Evolutionary conservation across 2,329 filamentous ascomycete genomes (phyloP).

Genomic region (Trichoderma koningiopsis): DNA sequence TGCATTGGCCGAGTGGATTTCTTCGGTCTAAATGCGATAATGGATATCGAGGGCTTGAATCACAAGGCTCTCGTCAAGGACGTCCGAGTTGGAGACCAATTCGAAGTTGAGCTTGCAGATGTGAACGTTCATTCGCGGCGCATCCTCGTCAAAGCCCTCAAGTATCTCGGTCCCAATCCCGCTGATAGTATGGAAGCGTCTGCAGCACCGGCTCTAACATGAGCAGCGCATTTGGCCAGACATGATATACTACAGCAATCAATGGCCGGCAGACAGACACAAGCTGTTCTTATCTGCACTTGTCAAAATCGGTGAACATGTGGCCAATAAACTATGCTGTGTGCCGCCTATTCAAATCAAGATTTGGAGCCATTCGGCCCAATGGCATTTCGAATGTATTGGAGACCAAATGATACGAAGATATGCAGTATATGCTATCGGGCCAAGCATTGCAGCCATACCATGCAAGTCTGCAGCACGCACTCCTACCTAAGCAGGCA

Average conservation of each 20-base stretch:
- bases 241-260: not conserved
- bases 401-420: not conserved
- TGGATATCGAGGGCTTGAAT: conserved; percentile 45
- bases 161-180: conserved; percentile 31
- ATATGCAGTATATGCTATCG: not conserved
- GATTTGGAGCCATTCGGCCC: not conserved
- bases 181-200: not conserved
- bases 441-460: not conserved
- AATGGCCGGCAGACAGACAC: not conserved
- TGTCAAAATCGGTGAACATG: not conserved
- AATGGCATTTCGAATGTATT: not conserved
- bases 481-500: not conserved
- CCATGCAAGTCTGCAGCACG: conserved; percentile 15
- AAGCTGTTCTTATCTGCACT: not conserved
- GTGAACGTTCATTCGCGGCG: conserved; percentile 53
- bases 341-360: not conserved
- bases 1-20: conserved; percentile 52
- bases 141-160: conserved; percentile 51
- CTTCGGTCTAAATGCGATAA: conserved; percentile 49
- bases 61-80: conserved; percentile 45
- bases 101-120: conserved; percentile 57
- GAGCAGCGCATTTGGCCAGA: not conserved
- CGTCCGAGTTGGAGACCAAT: conserved; percentile 53
- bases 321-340: not conserved
- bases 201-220: not conserved